Base-by-base conservation (phyloP, 1,284 basidiomycete species). In the Papiliotrema flavescens region DNA sequence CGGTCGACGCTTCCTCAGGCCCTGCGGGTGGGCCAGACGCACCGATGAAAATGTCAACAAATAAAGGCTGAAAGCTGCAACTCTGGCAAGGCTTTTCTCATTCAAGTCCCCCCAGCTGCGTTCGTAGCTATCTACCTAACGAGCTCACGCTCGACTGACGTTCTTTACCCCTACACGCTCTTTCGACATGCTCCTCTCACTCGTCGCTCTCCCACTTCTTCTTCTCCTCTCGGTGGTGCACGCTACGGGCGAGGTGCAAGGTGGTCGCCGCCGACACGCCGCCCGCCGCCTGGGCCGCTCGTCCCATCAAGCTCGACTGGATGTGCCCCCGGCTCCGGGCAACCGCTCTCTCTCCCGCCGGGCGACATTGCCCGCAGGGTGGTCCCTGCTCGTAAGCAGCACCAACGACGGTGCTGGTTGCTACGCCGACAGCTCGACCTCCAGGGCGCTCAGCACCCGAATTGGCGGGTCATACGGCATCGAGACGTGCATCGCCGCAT, bases 371-470 rank as follows among this genome's bases (percentile, higher is more conserved):
- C 48, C 48, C 6, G 1, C 26, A 17, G 36, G 39, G 2, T 50
- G 48, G 48, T 40, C 48, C 8, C 7, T 50, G 8, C 32, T 41
- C 39, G 17, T 17, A 9, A 14, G 37, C 20, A 40, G 23, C 14
- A 20, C 9, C 20, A 50, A 50, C 36, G 48, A 50, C 20, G 48
- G 48, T 11, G 14, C 15, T 4, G 48, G 48, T 8, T 50, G 48
- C 26, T 42, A 41, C 19, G 13, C 17, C 23, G 44, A 46, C 28
- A 17, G 24, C 32, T 46, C 44, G 13, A 28, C 22, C 6, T 32
- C 28, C n/a, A 22, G 44, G 23, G 28, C 32, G 24, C 44, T 46
- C 44, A 15, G 14, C n/a, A 46, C 22, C 28, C n/a, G 17, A 15
- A 22, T 46, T 7, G 22, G 24, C 7, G 32, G 14, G 11, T 14